Evolutionary conservation across 2,329 filamentous ascomycete genomes (phyloP), one percentile per base, ranked within the genome.

Genomic region (Cladosporium oxysporum): DNA sequence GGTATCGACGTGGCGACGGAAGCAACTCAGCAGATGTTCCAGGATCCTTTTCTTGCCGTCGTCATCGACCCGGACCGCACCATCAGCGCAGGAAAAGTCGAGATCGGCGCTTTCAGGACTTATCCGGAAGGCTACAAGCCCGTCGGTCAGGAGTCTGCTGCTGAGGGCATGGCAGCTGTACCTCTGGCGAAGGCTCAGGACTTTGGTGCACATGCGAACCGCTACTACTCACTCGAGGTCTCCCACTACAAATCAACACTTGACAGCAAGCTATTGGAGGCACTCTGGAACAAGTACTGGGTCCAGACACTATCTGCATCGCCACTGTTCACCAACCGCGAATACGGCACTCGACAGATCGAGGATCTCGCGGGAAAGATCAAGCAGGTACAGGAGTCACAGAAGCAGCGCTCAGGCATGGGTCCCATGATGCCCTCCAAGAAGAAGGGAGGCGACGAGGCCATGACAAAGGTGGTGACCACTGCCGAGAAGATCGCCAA

Each of bases 241-340:
- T 92, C 92, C 35, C 92, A 96, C 79, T 99, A 92, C 85, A 98
- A 98, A 82, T 95, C 91, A 69, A 90, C 91, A 0, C 88, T 99
- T 31, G 95, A 99, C 79, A 86, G 89, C 1, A 90, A 93, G 72
- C 84, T 99, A 28, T 84, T 99, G 5, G 92, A 96, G 74, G 85
- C 92, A 61, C 83, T 99, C 33, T 98, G 95, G 95, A 97, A 97
- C 83, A 98, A 98, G 79, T 99, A 99, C 83, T 97, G 93, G 95
- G 93, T 97, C 37, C 91, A 96, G 75, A 99, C 95, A 6, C 86
- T 99, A 23, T 96, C 92, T 35, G 92, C 96, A 73, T 95, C 89
- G 72, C 93, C 94, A 26, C 85, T 97, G 5, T 89, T 96, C 73
- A 93, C 92, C 65, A 98, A 97, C 75, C 91, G 93, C 69, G 94